Evolutionary conservation across 2,329 filamentous ascomycete species (phyloP), one percentile per base, ranked within the genome.

Genomic region (Cordyceps pruinosa): DNA sequence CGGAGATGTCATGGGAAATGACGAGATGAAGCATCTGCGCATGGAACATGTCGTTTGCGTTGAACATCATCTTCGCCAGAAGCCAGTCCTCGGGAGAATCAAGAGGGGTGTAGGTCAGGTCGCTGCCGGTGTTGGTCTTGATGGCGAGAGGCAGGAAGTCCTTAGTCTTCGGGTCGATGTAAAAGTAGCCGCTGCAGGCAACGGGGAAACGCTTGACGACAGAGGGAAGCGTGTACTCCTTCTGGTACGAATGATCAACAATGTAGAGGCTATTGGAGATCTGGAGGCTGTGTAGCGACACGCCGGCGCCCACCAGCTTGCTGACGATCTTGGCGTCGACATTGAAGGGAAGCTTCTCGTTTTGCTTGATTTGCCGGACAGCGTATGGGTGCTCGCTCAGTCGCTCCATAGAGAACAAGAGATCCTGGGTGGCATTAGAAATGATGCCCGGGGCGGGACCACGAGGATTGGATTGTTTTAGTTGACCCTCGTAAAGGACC

Each of bases 51-150:
- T 79, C 75, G 51, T 79, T 78, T 26, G 68, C 64, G 50, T 78
- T 77, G 62, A 76, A 77, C 61, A 76, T 69, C 44, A 78, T 73
- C 66, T 80, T 80, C 6, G 77, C 78, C 5, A 80, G 64, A 6
- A 77, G 63, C 77, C 77, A 80, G 64, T 81, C 77, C n/a, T 72
- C 69, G 4, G 63, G 25, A 0, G 60, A 52, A 58, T 80, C 77
- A 1, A 69, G 62, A 2, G 77, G 76, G 3, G 77, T 80, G 64
- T 80, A 80, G 6, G 73, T 67, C 26, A 66, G 50, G 12, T 64
- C 61, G 26, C 47, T 35, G 17, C 71, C 71, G 15, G 68, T 66
- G 57, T 77, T 77, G n/a, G 75, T 74, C 59, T 73, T 72, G 60
- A 80, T 77, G 3, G 76, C 76, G 23, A 80, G 66, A 4, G 77